Conservation (phyloP, 257 asterid species). For the Primulina huaijiensis region DNA sequence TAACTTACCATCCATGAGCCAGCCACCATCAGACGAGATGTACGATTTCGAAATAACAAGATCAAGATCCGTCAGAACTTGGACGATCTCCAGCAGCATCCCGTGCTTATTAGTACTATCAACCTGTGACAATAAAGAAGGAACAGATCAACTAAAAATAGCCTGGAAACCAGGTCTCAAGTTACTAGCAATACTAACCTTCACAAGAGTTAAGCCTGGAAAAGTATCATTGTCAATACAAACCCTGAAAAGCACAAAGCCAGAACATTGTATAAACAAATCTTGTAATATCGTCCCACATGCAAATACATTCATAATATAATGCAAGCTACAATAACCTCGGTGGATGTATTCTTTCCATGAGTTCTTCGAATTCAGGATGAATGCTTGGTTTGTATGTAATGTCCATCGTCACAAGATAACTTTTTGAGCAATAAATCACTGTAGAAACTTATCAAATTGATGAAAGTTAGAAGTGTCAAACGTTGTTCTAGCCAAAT, state of each 20-base stretch:
- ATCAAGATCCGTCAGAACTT: slow-evolving; percentile 84
- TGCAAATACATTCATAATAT: neutral
- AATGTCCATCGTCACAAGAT: slow-evolving; percentile 49
- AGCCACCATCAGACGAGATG: slow-evolving; percentile 89
- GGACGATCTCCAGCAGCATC: slow-evolving; percentile 84
- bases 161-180: neutral
- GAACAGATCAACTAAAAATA: neutral
- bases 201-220: slow-evolving; percentile 71
- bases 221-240: slow-evolving; percentile 65
- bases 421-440: neutral
- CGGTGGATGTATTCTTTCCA: slow-evolving; percentile 82
- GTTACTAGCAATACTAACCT: slow-evolving; percentile 41
- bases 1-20: slow-evolving; percentile 92
- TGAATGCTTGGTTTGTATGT: slow-evolving; percentile 58
- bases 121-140: slow-evolving; percentile 43
- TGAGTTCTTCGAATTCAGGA: slow-evolving; percentile 57
- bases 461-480: neutral
- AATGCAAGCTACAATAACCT: slow-evolving; percentile 43
- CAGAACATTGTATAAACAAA: neutral
- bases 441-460: slow-evolving; percentile 13
- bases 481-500: neutral
- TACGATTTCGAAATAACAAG: slow-evolving; percentile 79
- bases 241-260: slow-evolving; percentile 55
- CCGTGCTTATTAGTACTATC: slow-evolving; percentile 93
- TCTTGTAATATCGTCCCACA: neutral